Conservation (phyloP, 1,284 basidiomycete genomes). For the Phellopilus nigrolimitatus region DNA sequence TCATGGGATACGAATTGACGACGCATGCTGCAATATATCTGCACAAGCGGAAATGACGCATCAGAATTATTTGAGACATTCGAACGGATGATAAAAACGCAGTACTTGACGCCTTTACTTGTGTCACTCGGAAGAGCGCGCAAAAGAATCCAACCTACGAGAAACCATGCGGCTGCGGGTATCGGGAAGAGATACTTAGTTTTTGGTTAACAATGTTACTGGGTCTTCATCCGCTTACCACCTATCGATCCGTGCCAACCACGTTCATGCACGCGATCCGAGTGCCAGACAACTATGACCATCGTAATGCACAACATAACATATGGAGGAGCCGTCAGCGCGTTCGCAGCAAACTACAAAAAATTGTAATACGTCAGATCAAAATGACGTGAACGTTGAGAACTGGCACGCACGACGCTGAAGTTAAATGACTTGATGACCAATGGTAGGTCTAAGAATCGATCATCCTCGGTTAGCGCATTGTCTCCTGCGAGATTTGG, state of each 20-base stretch:
- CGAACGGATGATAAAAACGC: neutral
- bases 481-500: constrained; percentile 33
- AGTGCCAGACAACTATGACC: constrained; percentile 32
- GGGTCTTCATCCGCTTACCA: constrained; percentile 23
- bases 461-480: constrained; percentile 28
- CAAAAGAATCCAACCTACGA: constrained; percentile 35
- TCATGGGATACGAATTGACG: constrained; percentile 35
- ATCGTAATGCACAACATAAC: constrained; percentile 33
- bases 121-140: constrained; percentile 30
- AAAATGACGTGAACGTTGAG: neutral
- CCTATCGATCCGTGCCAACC: constrained; percentile 36
- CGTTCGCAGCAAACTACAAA: constrained; percentile 31
- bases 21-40: constrained; percentile 33
- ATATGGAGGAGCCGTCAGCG: constrained; percentile 37
- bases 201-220: neutral
- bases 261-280: constrained; percentile 33
- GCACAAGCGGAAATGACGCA: neutral
- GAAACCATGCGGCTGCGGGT: constrained; percentile 32
- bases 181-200: no score
- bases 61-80: neutral
- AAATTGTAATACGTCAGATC: neutral
- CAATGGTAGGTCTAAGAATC: constrained; percentile 32
- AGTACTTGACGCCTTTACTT: constrained; percentile 26
- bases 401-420: constrained; percentile 24
- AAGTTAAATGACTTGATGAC: constrained; percentile 38